A percentile compares a stretch with the other conserved stretches of the same genome.
Evolutionary conservation across 257 asterid genomes (phyloP).

Genomic region (Nicotiana obtusifolia): DNA sequence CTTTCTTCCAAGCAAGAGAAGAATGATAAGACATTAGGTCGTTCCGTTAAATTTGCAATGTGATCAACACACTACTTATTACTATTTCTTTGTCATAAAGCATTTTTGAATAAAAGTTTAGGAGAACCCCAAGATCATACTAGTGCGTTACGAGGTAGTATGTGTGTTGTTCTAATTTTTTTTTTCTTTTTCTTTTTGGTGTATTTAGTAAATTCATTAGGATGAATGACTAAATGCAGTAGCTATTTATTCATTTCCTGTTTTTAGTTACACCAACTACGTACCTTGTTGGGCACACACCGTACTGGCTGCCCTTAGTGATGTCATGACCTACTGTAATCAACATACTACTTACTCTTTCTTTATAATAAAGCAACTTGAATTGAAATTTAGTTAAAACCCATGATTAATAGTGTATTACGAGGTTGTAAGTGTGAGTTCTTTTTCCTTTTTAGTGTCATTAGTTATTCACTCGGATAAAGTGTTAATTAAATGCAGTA

Average conservation of each 20-base stretch:
- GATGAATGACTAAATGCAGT: neutral
- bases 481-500: too few species aligned
- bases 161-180: neutral
- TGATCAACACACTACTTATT: neutral
- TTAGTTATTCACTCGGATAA: too few species aligned
- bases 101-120: neutral
- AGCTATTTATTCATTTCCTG: neutral
- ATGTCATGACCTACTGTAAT: neutral
- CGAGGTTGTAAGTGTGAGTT: too few species aligned
- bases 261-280: constrained; percentile 36
- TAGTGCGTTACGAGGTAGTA: neutral
- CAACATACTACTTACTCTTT: neutral
- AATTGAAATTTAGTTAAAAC: neutral
- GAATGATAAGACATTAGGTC: neutral
- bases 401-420: neutral
- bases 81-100: neutral
- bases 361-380: neutral
- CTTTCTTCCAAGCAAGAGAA: constrained; percentile 15
- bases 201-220: neutral
- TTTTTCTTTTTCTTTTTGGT: neutral
- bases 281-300: constrained; percentile 21
- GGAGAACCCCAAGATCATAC: neutral
- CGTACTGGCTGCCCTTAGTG: neutral
- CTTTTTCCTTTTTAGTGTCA: too few species aligned
- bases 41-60: neutral